Evolutionary conservation across 1,139 yeast species (phyloP).

Genomic region (Candida labiduridarum): DNA sequence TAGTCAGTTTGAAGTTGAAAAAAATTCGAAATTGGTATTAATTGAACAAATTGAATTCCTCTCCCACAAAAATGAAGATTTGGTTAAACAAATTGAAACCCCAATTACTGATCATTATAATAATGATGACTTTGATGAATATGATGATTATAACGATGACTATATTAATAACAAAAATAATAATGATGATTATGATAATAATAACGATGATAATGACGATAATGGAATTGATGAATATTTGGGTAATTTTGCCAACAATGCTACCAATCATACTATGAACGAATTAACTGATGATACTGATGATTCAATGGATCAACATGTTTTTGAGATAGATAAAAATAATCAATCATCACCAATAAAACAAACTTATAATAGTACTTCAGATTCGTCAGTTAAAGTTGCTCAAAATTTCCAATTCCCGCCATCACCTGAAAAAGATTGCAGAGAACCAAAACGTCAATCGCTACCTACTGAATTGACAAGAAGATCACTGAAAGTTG

Average conservation of each 20-base stretch:
- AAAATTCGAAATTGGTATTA: constrained; percentile 52
- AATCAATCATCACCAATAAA: constrained; percentile 32
- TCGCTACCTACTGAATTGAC: constrained; percentile 37
- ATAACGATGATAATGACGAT: not conserved
- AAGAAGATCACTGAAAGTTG: constrained; percentile 21
- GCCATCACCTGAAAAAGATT: constrained; percentile 19
- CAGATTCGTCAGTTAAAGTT: constrained; percentile 25
- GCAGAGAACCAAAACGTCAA: constrained; percentile 30
- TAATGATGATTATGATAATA: too few species aligned
- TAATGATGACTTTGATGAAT: not conserved
- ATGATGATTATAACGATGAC: not conserved
- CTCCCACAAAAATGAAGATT: constrained; percentile 38
- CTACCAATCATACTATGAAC: constrained; percentile 26
- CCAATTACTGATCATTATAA: constrained; percentile 3
- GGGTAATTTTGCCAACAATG: constrained; percentile 6
- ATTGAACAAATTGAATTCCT: constrained; percentile 58
- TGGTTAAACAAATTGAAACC: constrained; percentile 19
- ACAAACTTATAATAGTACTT: not conserved
- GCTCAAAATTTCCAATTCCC: constrained; percentile 31
- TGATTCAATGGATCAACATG: constrained; percentile 15
- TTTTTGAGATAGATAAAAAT: constrained; percentile 3
- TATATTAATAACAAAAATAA: too few species aligned
- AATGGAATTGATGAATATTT: constrained; percentile 9
- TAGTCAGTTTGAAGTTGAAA: constrained; percentile 49
- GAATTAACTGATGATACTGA: constrained; percentile 26